Percentiles rank a stretch among this genome's conserved stretches.
Conservation (phyloP, 2,329 filamentous ascomycete genomes). For the Colletotrichum australisinense region DNA sequence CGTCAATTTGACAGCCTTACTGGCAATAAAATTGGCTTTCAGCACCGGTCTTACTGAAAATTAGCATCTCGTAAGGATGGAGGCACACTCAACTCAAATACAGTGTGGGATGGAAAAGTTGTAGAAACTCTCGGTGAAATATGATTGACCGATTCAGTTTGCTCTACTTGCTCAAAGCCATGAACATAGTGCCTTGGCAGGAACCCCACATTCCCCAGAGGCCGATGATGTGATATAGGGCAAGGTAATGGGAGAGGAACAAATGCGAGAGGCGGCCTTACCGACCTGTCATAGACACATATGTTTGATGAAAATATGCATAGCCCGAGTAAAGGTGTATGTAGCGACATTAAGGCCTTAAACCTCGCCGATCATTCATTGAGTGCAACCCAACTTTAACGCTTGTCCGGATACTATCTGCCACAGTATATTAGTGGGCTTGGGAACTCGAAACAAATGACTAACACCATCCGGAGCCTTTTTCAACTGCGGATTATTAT, state of each 20-base stretch:
- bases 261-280: too few species aligned
- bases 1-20: background rate
- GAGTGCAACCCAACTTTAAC: too few species aligned
- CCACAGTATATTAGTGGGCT: background rate
- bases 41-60: background rate
- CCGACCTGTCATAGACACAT: too few species aligned
- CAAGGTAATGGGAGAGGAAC: too few species aligned
- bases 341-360: too few species aligned
- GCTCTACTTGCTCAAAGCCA: background rate
- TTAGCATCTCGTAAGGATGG: background rate
- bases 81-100: background rate
- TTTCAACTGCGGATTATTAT: background rate
- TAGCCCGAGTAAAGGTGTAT: too few species aligned
- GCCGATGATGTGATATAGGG: background rate
- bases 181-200: background rate
- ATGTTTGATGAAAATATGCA: too few species aligned
- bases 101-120: background rate
- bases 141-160: too few species aligned
- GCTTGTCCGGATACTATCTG: too few species aligned
- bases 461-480: background rate
- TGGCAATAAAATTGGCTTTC: background rate
- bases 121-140: background rate
- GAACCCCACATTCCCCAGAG: background rate
- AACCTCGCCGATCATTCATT: too few species aligned
- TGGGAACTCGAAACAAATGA: background rate